Percentiles rank a stretch among this genome's conserved stretches.
Conservation (phyloP, 768 basidiomycete genomes). For the Zangia roseola region DNA sequence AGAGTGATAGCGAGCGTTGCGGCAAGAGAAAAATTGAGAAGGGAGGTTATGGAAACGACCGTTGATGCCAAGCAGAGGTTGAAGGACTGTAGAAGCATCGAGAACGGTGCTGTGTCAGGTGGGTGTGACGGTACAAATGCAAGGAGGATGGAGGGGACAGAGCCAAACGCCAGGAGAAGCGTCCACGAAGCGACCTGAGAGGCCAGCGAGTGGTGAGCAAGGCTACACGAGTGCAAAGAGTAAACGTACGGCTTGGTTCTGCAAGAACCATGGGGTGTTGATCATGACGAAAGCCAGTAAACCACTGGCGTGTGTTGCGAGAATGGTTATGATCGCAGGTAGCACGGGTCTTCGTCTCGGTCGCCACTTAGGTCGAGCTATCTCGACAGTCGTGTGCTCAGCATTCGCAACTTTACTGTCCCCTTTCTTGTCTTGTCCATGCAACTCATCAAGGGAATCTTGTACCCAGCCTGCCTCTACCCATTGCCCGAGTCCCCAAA, state of each 20-base stretch:
- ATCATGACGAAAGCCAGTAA: conserved; percentile 47
- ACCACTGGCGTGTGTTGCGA: conserved; percentile 56
- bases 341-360: conserved; percentile 53
- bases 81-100: conserved; percentile 61
- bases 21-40: conserved; percentile 92
- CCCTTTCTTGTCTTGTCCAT: conserved; percentile 3
- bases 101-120: conserved; percentile 38
- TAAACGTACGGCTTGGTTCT: conserved; percentile 40
- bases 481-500: conserved; percentile 78
- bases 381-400: background rate
- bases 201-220: conserved; percentile 13
- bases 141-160: conserved; percentile 36
- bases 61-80: conserved; percentile 85
- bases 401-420: conserved; percentile 10
- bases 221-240: background rate
- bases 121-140: conserved; percentile 23
- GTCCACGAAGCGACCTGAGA: conserved; percentile 30
- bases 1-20: conserved; percentile 64
- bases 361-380: conserved; percentile 5
- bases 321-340: conserved; percentile 50
- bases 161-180: conserved; percentile 30
- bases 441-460: background rate
- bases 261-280: conserved; percentile 44
- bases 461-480: conserved; percentile 59
- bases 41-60: conserved; percentile 78